Evolutionary conservation across 129 eudicot species (phyloP).

Genomic region (Helianthus tuberosus): DNA sequence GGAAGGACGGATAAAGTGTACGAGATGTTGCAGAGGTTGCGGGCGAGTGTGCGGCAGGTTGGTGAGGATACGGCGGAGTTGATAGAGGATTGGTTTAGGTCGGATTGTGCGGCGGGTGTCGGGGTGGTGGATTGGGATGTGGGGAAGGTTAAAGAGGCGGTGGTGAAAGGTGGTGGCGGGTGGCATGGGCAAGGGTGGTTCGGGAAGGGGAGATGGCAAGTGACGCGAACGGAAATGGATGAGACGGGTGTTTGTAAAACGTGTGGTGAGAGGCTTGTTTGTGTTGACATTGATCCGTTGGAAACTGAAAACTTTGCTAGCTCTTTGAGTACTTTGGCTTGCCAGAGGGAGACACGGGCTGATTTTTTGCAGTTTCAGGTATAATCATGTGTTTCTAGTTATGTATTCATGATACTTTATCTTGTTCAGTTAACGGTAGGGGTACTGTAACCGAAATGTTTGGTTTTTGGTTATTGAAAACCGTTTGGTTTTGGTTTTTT

Average conservation of each 20-base stretch:
- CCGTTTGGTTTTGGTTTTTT: too few species aligned
- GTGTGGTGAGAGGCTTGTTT: constrained; percentile 85
- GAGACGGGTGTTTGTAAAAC: constrained; percentile 65
- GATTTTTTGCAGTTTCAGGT: constrained; percentile 84
- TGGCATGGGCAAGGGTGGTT: constrained; percentile 99
- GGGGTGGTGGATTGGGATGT: constrained; percentile 75
- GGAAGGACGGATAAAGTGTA: constrained; percentile 68
- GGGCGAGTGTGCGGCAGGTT: constrained; percentile 74
- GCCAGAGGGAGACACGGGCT: constrained; percentile 56
- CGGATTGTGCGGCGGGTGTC: constrained; percentile 49
- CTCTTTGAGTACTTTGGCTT: constrained; percentile 74
- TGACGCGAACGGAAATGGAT: constrained; percentile 70
- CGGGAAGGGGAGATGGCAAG: constrained; percentile 83
- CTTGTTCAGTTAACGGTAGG: background rate
- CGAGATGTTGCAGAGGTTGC: constrained; percentile 80
- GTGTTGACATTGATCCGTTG: constrained; percentile 90
- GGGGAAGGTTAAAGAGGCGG: constrained; percentile 64
- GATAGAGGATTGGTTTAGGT: constrained; percentile 84
- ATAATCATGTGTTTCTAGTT: constrained; percentile 2
- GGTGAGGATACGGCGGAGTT: constrained; percentile 63
- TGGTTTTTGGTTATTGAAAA: too few species aligned
- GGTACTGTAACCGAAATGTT: too few species aligned
- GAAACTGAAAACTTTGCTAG: constrained; percentile 83
- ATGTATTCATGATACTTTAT: background rate
- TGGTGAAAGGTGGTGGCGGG: constrained; percentile 88